Conservation (phyloP, 208 protist genomes). For the Trypanosoma lewisi region DNA sequence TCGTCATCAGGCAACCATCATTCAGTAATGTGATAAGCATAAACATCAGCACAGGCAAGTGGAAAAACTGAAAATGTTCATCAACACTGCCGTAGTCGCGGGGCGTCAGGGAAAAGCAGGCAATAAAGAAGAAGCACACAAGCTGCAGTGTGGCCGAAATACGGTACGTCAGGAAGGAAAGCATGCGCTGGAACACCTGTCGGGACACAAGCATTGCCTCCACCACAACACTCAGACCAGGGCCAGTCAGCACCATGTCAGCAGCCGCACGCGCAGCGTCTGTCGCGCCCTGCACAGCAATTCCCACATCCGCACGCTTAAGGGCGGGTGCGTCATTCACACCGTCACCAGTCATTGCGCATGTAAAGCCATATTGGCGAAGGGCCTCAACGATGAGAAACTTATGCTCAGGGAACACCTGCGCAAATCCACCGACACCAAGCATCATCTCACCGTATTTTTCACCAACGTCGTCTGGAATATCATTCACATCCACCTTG, state of each 20-base stretch:
- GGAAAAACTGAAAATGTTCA: constrained; percentile 73
- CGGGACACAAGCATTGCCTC: constrained; percentile 90
- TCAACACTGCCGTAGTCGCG: constrained; percentile 62
- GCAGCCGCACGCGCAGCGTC: constrained; percentile 90
- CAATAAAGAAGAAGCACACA: constrained; percentile 85
- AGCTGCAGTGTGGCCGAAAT: constrained; percentile 79
- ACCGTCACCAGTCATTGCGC: constrained; percentile 97
- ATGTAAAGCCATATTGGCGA: constrained; percentile 83
- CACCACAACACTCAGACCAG: constrained; percentile 92
- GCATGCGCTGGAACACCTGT: constrained; percentile 95
- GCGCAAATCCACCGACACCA: constrained; percentile 78
- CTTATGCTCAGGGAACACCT: constrained; percentile 96
- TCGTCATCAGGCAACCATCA: constrained; percentile 48
- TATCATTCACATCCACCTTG: constrained; percentile 38
- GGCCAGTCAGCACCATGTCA: constrained; percentile 94
- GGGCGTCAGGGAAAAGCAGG: constrained; percentile 65
- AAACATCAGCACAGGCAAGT: constrained; percentile 88
- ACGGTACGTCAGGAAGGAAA: constrained; percentile 84
- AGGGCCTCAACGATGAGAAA: constrained; percentile 93
- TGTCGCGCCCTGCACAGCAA: constrained; percentile 94
- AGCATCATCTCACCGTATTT: constrained; percentile 35
- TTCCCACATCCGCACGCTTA: constrained; percentile 94
- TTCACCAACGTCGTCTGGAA: constrained; percentile 33
- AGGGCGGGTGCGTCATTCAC: constrained; percentile 96
- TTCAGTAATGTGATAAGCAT: constrained; percentile 90